Conservation (phyloP, 73 alveolate species). For the Tetrahymena malaccensis region DNA sequence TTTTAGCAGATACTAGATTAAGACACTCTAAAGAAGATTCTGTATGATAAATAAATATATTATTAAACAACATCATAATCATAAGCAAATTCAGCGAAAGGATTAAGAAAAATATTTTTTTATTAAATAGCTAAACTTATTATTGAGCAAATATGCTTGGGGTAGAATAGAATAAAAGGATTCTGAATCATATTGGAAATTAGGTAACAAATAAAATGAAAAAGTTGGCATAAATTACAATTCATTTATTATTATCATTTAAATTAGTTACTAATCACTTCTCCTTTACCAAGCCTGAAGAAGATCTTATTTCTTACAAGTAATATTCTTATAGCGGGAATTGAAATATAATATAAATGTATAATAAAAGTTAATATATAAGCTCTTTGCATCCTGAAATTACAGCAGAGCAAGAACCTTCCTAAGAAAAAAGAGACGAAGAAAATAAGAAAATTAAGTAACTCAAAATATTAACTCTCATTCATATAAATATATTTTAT, state of each 20-base stretch:
- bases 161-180: conserved; percentile 69
- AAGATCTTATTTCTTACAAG: conserved; percentile 56
- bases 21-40: conserved; percentile 36
- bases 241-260: conserved; percentile 21
- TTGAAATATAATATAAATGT: not conserved
- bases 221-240: not conserved
- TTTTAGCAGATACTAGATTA: conserved; percentile 62
- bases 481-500: not conserved
- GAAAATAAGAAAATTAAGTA: not conserved
- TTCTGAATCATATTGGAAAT: conserved; percentile 33
- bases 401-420: conserved; percentile 19
- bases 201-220: not conserved
- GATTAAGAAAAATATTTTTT: not conserved
- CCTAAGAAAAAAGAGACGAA: conserved; percentile 3
- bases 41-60: not conserved
- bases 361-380: not conserved
- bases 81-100: not conserved
- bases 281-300: conserved; percentile 45
- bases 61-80: not conserved
- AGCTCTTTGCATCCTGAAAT: conserved; percentile 6
- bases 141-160: conserved; percentile 62
- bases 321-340: not conserved
- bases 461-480: not conserved
- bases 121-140: conserved; percentile 42
- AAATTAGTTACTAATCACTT: conserved; percentile 37